Conservation (phyloP, 805 yeast species). For the Ogataea trehaloabstinens region DNA sequence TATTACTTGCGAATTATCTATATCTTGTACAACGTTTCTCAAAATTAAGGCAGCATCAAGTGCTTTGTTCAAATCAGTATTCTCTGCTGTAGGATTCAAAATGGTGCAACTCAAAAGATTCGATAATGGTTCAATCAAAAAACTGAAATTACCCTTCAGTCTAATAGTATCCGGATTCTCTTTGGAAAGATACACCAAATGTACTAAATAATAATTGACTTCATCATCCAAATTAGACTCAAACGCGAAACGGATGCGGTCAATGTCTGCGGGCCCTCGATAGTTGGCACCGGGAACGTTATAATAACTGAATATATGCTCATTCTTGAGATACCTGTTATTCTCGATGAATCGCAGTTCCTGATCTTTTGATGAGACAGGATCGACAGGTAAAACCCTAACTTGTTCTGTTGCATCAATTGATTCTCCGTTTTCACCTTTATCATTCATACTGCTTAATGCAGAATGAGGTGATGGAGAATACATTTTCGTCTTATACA, state of each 20-base stretch:
- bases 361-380: conserved; percentile 32
- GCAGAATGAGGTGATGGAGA: conserved; percentile 9
- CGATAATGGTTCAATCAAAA: conserved; percentile 36
- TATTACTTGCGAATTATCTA: conserved; percentile 74
- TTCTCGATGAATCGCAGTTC: conserved; percentile 31
- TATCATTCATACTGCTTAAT: not conserved
- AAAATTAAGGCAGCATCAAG: conserved; percentile 61
- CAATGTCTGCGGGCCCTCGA: conserved; percentile 61
- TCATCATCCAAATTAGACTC: conserved; percentile 63
- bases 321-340: conserved; percentile 29
- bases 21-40: conserved; percentile 81
- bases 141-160: conserved; percentile 39
- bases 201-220: conserved; percentile 66
- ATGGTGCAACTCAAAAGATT: conserved; percentile 18
- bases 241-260: conserved; percentile 69
- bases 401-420: not conserved
- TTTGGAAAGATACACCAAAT: conserved; percentile 45
- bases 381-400: conserved; percentile 31
- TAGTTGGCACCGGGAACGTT: conserved; percentile 34
- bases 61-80: conserved; percentile 27
- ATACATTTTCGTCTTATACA: conserved; percentile 15
- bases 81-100: conserved; percentile 17
- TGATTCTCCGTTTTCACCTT: not conserved
- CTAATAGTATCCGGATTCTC: conserved; percentile 38
- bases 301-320: conserved; percentile 28